Evolutionary conservation across 1,139 yeast species (phyloP).

Genomic region (Pichia sp.): DNA sequence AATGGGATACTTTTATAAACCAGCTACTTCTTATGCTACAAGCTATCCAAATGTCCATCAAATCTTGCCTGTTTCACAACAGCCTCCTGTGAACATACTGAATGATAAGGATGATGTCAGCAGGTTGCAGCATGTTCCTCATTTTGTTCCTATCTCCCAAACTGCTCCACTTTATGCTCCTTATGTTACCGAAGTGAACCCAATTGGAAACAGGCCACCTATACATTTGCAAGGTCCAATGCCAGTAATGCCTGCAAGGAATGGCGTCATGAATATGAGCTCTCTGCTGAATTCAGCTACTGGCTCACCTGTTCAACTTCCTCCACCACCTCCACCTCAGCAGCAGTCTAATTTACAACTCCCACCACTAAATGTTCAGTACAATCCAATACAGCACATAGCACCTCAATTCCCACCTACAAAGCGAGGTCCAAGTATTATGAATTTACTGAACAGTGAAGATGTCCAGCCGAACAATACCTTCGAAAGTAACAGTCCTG

Average conservation of each 20-base stretch:
- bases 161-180: conserved; percentile 7
- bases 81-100: conserved; percentile 2
- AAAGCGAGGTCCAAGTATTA: conserved; percentile 21
- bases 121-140: conserved; percentile 4
- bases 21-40: conserved; percentile 15
- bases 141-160: conserved; percentile 13
- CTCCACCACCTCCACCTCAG: neutral
- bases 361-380: conserved; percentile 3
- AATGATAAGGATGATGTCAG: neutral
- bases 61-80: neutral
- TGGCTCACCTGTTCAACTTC: neutral
- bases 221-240: neutral
- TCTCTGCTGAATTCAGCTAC: conserved; percentile 8
- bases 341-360: neutral
- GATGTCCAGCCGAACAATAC: conserved; percentile 2
- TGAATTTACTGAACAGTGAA: conserved; percentile 31
- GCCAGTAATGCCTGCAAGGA: neutral
- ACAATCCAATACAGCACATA: conserved; percentile 7
- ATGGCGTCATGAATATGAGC: conserved; percentile 13
- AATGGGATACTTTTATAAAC: conserved; percentile 27
- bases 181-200: neutral
- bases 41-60: neutral
- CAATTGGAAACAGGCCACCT: neutral
- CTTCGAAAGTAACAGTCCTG: neutral
- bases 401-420: conserved; percentile 1